Conservation (phyloP, 176 grass and related monocot genomes). For the Cocos nucifera region DNA sequence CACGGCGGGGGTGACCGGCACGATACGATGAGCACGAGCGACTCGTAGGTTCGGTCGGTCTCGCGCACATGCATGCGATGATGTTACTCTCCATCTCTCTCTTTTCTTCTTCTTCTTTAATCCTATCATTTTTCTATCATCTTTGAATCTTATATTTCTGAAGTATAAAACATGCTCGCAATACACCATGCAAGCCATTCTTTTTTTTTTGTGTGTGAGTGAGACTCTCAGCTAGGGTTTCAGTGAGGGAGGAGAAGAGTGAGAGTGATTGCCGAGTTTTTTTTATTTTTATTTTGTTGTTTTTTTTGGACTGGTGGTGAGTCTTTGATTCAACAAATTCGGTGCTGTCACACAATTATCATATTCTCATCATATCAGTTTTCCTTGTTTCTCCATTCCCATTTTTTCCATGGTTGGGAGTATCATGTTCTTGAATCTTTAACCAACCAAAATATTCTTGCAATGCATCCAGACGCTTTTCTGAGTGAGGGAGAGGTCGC, state of each 20-base stretch:
- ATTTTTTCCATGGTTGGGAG: too few relatives aligned
- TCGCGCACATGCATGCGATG: slow-evolving; percentile 5
- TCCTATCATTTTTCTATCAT: slow-evolving; percentile 42
- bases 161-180: neutral
- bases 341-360: neutral
- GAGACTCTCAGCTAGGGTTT: slow-evolving; percentile 6
- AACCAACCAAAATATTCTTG: too few relatives aligned
- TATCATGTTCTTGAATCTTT: too few relatives aligned
- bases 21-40: slow-evolving; percentile 87
- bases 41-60: slow-evolving; percentile 46
- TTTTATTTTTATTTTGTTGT: neutral
- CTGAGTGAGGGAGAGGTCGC: too few relatives aligned
- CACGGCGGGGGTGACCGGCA: slow-evolving; percentile 49
- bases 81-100: slow-evolving; percentile 45
- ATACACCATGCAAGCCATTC: slow-evolving; percentile 3
- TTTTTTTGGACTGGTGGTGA: neutral
- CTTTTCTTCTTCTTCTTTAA: slow-evolving; percentile 54
- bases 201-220: neutral
- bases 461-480: too few relatives aligned
- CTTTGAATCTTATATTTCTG: slow-evolving; percentile 1
- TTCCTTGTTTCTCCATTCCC: too few relatives aligned
- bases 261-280: neutral
- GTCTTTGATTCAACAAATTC: neutral
- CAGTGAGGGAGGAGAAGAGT: neutral
- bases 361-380: too few relatives aligned